Evolutionary conservation across 1,284 basidiomycete species (phyloP), one percentile per base, ranked within the genome.

Genomic region (Leccinum angustisporum): DNA sequence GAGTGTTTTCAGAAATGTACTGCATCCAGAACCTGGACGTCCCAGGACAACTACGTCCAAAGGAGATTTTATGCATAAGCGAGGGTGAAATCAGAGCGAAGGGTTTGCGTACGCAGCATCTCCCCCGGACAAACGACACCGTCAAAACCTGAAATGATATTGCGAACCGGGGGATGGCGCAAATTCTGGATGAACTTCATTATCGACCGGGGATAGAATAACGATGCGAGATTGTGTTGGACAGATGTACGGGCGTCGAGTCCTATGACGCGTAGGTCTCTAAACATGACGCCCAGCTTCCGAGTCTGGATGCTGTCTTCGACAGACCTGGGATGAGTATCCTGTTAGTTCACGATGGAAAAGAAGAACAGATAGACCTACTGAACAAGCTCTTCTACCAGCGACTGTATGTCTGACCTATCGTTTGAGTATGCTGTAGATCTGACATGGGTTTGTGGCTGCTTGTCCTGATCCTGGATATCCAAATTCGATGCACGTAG

Each of bases 1-100:
- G 36, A 94, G 80, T 0, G 80, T 80, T 72, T 90, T 90, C 61
- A 94, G 81, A 52, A 94, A 80, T 0, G 90, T 90, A 25, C 80
- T 85, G 72, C 91, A 92, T 3, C 91, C 91, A 2, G 88, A 83
- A 48, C 83, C 83, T 1, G 85, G 86, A 33, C 83, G 79, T 25
- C 86, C 86, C 21, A 88, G 75, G 11, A 87, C 86, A 40, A 86
- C 81, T 83, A 61, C 27, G 16, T 7, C 21, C 9, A 31, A 4
- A 4, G 46, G 27, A 2, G 13, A 25, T 48, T 48, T 43, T n/a
- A 1, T 33, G 27, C 5, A 52, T 61, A 54, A 51, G 25, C 21
- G 1, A 18, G 27, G 43, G 56, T 56, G 56, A 16, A 61, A 75
- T 16, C 57, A 9, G 81, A 68, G 43, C 0, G 80, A 14, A 14